Evolutionary conservation across 345 rosid genomes (phyloP).

Genomic region (Salix dunnii): DNA sequence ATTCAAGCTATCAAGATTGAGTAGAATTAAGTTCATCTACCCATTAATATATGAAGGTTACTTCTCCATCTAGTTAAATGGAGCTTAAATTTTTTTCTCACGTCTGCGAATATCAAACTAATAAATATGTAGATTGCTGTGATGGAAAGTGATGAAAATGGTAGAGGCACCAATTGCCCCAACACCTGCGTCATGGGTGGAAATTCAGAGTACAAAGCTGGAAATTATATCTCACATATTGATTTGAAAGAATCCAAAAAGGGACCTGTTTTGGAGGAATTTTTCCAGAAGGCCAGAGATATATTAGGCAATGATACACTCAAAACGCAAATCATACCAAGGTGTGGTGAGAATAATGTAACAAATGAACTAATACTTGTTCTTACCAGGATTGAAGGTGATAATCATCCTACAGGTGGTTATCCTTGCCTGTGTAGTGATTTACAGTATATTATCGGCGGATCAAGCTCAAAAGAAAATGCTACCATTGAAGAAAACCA

Average conservation of each 20-base stretch:
- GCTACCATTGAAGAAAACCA: constrained; percentile 11
- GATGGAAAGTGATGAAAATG: constrained; percentile 77
- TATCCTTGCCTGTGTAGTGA: constrained; percentile 32
- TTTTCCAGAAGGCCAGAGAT: constrained; percentile 46
- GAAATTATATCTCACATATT: constrained; percentile 27
- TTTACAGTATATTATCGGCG: constrained; percentile 19
- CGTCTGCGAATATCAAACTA: background rate
- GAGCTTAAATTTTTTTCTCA: background rate
- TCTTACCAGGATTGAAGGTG: constrained; percentile 59
- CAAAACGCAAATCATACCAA: background rate
- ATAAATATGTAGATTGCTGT: constrained; percentile 49
- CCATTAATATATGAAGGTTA: background rate
- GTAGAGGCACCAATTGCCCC: constrained; percentile 40
- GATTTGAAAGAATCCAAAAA: constrained; percentile 27
- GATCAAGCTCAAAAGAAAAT: constrained; percentile 41
- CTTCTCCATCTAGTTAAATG: background rate
- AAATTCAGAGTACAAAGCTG: constrained; percentile 49
- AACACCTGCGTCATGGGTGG: constrained; percentile 71
- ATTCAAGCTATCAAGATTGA: background rate
- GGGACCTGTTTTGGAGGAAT: constrained; percentile 25
- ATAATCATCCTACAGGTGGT: constrained; percentile 37
- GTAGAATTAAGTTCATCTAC: background rate
- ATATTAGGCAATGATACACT: background rate
- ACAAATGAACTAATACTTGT: constrained; percentile 13
- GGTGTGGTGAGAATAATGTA: background rate